Evolutionary conservation across 2,329 filamentous ascomycete species (phyloP), one percentile per base, ranked within the genome.

Genomic region (Mariannaea sp.): DNA sequence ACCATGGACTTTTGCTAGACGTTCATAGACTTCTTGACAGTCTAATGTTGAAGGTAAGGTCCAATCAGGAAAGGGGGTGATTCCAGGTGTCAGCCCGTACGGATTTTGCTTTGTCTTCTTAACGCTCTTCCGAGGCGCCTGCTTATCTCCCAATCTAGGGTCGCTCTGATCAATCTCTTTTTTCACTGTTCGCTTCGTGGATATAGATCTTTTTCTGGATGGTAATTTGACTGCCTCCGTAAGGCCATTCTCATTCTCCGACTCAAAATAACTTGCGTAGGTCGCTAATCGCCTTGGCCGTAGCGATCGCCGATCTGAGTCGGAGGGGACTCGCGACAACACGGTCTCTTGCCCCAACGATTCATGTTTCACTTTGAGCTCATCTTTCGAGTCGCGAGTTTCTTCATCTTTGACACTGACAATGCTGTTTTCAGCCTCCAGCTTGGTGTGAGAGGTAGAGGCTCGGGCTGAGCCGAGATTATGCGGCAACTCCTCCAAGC

Each of bases 51-150:
- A 66, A 20, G 64, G 64, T 10, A 56, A 41, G 38, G 42, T 10
- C 64, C 64, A 66, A 14, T 66, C 60, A 10, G 64, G 62, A 26
- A 66, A 66, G 7, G 64, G 64, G 7, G 64, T 66, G 16, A 62
- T 61, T 14, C 64, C 64, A 12, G 64, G 64, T 13, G 64, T 66
- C 24, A 66, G 59, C 22, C 64, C 64, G 39, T 66, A 66, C 4
- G 64, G 64, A 20, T 66, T 66, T 9, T 49, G 47, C 17, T 66
- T 66, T 1, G 64, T 59, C 48, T 66, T 66, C 38, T 58, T 64
- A 9, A 35, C 44, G n/a, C 46, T 40, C 32, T 60, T 66, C 19
- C 53, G 57, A 26, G 59, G 46, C 20, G 52, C 40, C 26, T 48
- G 38, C 35, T 57, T 54, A 8, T 24, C 45, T 16, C n/a, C 35